Percentiles rank a stretch among this genome's conserved stretches.
Conservation (phyloP, 306 rosid species). For the Senna tora region DNA sequence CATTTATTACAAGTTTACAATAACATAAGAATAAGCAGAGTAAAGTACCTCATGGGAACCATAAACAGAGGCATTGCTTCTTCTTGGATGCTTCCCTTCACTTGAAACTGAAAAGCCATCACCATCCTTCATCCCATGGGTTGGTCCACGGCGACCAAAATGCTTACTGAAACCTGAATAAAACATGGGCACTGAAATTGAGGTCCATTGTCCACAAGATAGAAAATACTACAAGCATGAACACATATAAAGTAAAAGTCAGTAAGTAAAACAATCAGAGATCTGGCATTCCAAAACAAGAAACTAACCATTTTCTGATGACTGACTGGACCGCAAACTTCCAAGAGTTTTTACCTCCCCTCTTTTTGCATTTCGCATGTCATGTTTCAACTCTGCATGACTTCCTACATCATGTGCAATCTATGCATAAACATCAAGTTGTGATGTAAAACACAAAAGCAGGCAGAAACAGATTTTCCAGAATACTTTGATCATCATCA, state of each 20-base stretch:
- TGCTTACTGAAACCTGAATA: slow-evolving; percentile 59
- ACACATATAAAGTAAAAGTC: background rate
- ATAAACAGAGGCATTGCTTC: slow-evolving; percentile 52
- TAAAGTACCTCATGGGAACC: slow-evolving; percentile 70
- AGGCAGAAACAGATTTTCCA: slow-evolving; percentile 18
- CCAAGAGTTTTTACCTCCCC: slow-evolving; percentile 53
- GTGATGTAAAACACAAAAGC: background rate
- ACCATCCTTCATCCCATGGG: slow-evolving; percentile 55
- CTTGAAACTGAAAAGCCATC: slow-evolving; percentile 53
- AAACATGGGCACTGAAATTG: slow-evolving; percentile 15
- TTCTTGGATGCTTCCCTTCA: slow-evolving; percentile 69
- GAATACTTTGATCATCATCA: background rate
- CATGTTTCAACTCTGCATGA: slow-evolving; percentile 45
- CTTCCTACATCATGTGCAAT: slow-evolving; percentile 39
- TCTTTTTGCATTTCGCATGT: slow-evolving; percentile 41
- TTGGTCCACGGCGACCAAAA: slow-evolving; percentile 64
- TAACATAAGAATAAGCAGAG: slow-evolving; percentile 18
- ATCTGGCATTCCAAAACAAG: slow-evolving; percentile 31
- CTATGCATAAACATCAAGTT: slow-evolving; percentile 19
- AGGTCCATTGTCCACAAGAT: background rate
- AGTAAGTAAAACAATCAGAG: background rate
- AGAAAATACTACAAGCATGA: background rate
- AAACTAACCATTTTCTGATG: slow-evolving; percentile 61
- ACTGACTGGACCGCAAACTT: slow-evolving; percentile 47
- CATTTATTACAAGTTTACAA: slow-evolving; percentile 27